Evolutionary conservation across 257 asterid species (phyloP), one percentile per base, ranked within the genome.

Genomic region (Nicotiana knightiana): DNA sequence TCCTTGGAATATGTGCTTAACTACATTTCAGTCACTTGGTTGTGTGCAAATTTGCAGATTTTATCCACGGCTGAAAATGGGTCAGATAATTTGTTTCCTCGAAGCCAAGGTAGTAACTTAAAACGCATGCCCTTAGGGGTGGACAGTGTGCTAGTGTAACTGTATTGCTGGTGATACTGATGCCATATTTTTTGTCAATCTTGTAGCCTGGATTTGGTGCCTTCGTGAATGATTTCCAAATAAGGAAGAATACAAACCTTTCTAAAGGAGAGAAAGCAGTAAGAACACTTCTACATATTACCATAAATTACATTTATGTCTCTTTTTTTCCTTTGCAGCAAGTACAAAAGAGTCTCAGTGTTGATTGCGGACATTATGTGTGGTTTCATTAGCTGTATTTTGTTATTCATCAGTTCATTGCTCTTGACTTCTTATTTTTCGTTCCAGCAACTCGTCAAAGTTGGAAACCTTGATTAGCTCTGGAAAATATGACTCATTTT

Each of bases 151-250:
- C 79, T 43, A 67, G 62, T 84, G 77, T 76, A 81, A 46, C 61
- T 28, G 10, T 75, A 58, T 57, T 48, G 53, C 51, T 28, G 75
- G 70, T 86, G 61, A 82, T 80, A 11, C 43, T 32, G 81, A 64
- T 80, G 24, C 81, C 79, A 16, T 32, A n/a, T 61, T 46, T 76
- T 85, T 73, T 57, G 54, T 87, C 82, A 12, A 21, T 43, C 24
- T 82, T 93, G 92, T 87, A 94, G 99, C 91, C 99, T 88, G 98
- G 99, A 81, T 94, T 62, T 81, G 94, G 92, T 62, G 92, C 98
- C 81, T 93, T 87, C 66, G 86, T 93, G 81, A 88, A 83, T 81
- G 98, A 92, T 88, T 94, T 96, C 90, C 88, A 86, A 86, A 89
- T 96, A 76, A 79, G 91, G 48, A 93, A 91, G 87, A 82, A 81